Base-by-base conservation (phyloP, 129 eudicot genomes). In the Flaveria brownii region DNA sequence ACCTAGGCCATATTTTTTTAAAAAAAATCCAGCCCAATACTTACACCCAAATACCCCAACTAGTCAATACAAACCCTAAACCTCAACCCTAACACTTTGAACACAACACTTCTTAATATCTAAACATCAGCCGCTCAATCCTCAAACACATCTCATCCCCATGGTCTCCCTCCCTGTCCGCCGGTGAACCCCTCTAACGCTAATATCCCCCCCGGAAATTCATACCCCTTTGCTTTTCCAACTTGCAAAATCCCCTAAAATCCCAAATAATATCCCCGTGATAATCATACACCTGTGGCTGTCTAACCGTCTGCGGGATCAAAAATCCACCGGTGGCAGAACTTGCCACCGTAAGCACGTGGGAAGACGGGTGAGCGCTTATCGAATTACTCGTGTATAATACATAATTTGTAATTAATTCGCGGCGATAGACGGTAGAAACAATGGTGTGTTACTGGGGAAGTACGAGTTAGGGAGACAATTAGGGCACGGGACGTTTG, bases 341-440 rank as follows among this genome's bases (percentile, higher is more conserved):
- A 88, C 79, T 76, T 87, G 97, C 85, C 97, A 91, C 90, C 96
- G 97, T 52, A 91, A 91, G 78, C 85, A 91, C 96, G 96, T 87
- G n/a, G 30, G 92, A 91, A 42, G 92, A 86, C 94, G 97, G 94
- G 88, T 91, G 94, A 91, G 55, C 22, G 11, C 39, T 28, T 28
- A 28, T 63, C 66, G n/a, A n/a, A 78, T 39, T 64, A 42, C n/a
- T 62, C 56, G 49, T 56, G 41, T 76, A 20, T 67, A 22, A n/a
- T n/a, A n/a, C 12, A 66, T 15, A 30, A 5, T 13, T 10, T 78
- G 9, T 26, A 26, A 26, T 33, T 71, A 75, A 23, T 26, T 41
- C 25, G 87, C 88, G 88, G 87, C 84, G 30, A 52, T 71, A 11
- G 94, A 88, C 9, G 91, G 86, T 14, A 82, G 90, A 45, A 79